phyloP scores from a whole-genome alignment of 305 asterid species.

The Fraxinus velutina region DNA sequence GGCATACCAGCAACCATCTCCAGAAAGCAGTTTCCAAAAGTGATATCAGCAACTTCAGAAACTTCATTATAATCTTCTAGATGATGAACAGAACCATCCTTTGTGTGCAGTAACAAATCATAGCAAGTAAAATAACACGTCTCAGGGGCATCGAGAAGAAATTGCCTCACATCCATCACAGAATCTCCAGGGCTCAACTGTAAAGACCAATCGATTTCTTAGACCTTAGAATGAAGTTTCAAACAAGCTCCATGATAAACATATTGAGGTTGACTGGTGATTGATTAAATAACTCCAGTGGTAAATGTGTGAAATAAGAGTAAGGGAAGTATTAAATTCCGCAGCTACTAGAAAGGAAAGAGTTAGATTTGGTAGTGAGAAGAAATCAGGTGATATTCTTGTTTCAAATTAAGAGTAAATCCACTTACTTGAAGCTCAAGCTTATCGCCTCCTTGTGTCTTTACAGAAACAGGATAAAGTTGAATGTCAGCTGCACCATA shows the following conservation, averaged over 20 bases:
- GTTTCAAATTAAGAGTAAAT: slow-evolving; percentile 5
- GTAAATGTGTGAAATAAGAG: not conserved
- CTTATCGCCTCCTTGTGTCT: slow-evolving; percentile 79
- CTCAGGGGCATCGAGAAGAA: slow-evolving; percentile 88
- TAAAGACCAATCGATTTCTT: slow-evolving; percentile 29
- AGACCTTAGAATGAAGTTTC: slow-evolving; percentile 1
- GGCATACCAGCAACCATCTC: slow-evolving; percentile 79
- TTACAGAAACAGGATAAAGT: slow-evolving; percentile 81
- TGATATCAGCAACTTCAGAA: slow-evolving; percentile 81
- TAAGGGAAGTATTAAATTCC: not conserved
- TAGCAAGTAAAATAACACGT: slow-evolving; percentile 81
- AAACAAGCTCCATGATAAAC: slow-evolving; percentile 10
- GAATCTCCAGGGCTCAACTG: slow-evolving; percentile 95
- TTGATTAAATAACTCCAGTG: not conserved
- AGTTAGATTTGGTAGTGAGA: not conserved
- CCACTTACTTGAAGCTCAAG: slow-evolving; percentile 77
- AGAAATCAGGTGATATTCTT: slow-evolving; percentile 6
- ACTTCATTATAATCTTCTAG: slow-evolving; percentile 84
- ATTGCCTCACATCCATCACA: slow-evolving; percentile 87
- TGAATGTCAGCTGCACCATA: slow-evolving; percentile 59
- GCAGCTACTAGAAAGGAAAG: not conserved
- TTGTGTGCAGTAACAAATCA: slow-evolving; percentile 70
- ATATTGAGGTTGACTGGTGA: slow-evolving; percentile 6
- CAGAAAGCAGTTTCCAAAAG: slow-evolving; percentile 64
- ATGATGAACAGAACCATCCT: slow-evolving; percentile 64